Evolutionary conservation across 129 eudicot species (phyloP), one percentile per base, ranked within the genome.

Genomic region (Calendula officinalis): DNA sequence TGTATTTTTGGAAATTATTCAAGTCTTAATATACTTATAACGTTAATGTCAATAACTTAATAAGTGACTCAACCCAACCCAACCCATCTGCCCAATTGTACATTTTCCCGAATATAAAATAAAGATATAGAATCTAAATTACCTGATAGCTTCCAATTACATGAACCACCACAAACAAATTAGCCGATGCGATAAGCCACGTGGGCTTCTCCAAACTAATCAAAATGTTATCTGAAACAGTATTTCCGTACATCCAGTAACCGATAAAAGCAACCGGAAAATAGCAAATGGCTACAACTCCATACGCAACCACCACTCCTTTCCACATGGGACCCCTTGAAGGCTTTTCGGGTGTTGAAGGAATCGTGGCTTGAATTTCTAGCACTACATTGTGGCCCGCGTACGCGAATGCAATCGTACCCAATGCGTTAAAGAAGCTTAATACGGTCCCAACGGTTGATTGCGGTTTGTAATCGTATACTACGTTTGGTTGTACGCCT

Each of bases 111-210:
- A n/a, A n/a, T n/a, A 22, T 22, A 22, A 2, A 35, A 36, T 6
- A 5, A n/a, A 17, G 14, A 58, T 17, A 41, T 38, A 14, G 14
- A 57, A 36, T 44, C 1, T 7, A 11, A n/a, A 84, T n/a, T n/a
- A n/a, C 91, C 91, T 84, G 91, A 63, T 84, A 84, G 70, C 91
- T 78, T 58, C 91, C 91, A 22, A 84, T 81, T 32, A 84, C 84
- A 5, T 84, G 86, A 61, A 84, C 33, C 46, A 81, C 84, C 50
- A 84, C 91, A 35, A 84, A 81, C 15, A 81, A 6, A 65, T 84
- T 84, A 43, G 91, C 91, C 40, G 67, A 43, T 0, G 77, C 86
- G 12, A 84, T 84, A 52, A 84, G 84, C 86, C 84, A 84, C 1
- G 27, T 43, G 12, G 91, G 91, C 42, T 70, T 78, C 40, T 84